These are phyloP conservation scores for Selenicereus undatus DNA, from an alignment of 148 eudicot genomes.

Conservation along the genomic window DNA sequence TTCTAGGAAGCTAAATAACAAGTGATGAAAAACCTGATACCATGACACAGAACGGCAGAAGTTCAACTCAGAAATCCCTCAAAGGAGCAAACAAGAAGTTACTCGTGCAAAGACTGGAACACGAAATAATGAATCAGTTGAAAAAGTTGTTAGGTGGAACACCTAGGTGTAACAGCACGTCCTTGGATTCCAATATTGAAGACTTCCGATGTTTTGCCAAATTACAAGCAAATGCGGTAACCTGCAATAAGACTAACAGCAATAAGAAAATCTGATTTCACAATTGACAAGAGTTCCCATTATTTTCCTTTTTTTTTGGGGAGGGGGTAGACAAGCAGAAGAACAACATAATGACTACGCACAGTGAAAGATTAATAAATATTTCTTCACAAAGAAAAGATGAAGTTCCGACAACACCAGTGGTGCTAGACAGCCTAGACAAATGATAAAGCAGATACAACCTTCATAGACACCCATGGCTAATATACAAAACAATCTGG, in stretches of 20 bases:
- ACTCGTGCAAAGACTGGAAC: not conserved
- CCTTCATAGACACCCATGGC: not conserved
- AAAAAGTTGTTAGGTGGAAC: conserved; percentile 22
- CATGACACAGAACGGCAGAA: conserved; percentile 7
- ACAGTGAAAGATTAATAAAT: not conserved
- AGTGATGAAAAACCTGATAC: conserved; percentile 3
- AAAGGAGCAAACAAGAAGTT: not conserved
- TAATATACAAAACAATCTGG: not conserved
- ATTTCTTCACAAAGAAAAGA: not conserved
- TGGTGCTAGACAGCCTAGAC: not conserved
- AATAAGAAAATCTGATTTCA: not conserved
- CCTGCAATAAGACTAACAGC: conserved; percentile 44
- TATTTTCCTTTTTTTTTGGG: not conserved
- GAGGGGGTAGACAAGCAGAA: not conserved
- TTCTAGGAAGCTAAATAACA: conserved; percentile 1
- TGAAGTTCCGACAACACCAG: not conserved
- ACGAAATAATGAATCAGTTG: not conserved
- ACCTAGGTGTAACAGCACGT: conserved; percentile 94
- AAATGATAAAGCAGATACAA: not conserved
- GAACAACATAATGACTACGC: not conserved
- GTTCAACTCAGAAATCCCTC: conserved; percentile 1
- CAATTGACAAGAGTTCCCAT: not conserved
- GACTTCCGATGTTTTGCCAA: conserved; percentile 98
- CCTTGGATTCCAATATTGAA: conserved; percentile 79
- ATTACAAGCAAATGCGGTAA: conserved; percentile 79